Base-by-base conservation (phyloP, 202 grass and related monocot species). In the Schoenoplectus tabernaemontani region DNA sequence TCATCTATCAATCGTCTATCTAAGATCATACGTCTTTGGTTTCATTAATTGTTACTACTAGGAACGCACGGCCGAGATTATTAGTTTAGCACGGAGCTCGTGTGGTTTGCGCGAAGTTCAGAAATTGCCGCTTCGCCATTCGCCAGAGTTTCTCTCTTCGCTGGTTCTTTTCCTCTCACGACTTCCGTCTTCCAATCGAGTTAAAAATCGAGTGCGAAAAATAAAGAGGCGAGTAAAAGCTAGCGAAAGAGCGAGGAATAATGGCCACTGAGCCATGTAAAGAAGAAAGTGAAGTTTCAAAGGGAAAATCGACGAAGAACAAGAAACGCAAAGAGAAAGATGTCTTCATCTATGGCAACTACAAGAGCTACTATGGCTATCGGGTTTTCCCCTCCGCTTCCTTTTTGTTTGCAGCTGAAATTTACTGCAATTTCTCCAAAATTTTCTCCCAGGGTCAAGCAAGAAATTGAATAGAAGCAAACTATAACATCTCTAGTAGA, bases 281-380 rank as follows among this genome's bases (percentile, higher is more conserved):
- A 71, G 38, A 36, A 66, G 11, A 12, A 42, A 76, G 24, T n/a
- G 71, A 7, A 78, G 59, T 30, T 32, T 38, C 1, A 60, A 68
- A 30, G 74, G 17, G 0, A 54, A 66, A 46, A 78, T 57, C 26
- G 22, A 44, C 79, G 79, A 76, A 60, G 43, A 84, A 73, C 65
- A 82, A 79, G 44, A 92, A 88, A 83, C 89, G 86, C 57, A 96
- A 96, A 82, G 43, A 53, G 9, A 90, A 90, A 53, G 86, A 90
- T 51, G 74, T 85, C 2, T 98, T 87, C 84, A 87, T 99, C 85
- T 99, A 99, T 34, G 96, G 92, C 1, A 99, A 99, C 86, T 99
- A 99, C 83, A 90, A 57, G 85, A 84, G 84, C 86, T 99, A 99
- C 87, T 99, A 99, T 81, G 88, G 90, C 54, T 99, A 99, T 85